These are phyloP conservation scores for Moesziomyces sp. DNA, from an alignment of 1,284 basidiomycete species.

Conservation along the genomic window DNA sequence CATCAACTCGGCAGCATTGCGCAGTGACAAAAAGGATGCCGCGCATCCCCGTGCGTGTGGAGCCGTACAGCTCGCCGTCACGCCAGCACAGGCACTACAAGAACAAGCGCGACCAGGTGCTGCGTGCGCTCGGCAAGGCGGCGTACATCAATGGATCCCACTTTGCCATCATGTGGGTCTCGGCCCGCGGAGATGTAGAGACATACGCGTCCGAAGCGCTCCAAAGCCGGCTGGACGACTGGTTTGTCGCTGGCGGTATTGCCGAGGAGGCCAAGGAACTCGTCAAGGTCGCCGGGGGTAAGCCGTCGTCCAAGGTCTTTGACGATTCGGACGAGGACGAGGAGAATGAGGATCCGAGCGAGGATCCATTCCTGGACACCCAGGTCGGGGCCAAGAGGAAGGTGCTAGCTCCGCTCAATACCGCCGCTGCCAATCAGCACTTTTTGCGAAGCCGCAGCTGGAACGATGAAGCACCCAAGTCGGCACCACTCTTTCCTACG, in stretches of 20 bases:
- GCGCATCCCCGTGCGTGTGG: constrained; percentile 71
- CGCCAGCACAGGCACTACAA: constrained; percentile 72
- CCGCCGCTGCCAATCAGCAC: constrained; percentile 39
- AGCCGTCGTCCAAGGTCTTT: constrained; percentile 6
- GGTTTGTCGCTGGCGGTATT: constrained; percentile 62
- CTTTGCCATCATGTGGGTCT: constrained; percentile 72
- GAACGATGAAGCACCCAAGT: constrained; percentile 29
- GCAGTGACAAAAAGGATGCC: constrained; percentile 67
- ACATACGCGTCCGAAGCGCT: constrained; percentile 71
- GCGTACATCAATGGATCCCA: constrained; percentile 71
- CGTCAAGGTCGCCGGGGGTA: constrained; percentile 20
- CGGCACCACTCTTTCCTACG: constrained; percentile 43
- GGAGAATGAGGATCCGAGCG: constrained; percentile 8
- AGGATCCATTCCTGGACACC: constrained; percentile 9
- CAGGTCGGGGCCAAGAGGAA: background rate
- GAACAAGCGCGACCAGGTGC: constrained; percentile 72
- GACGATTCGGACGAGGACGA: constrained; percentile 28
- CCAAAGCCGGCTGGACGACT: constrained; percentile 56
- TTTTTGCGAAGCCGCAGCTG: constrained; percentile 23
- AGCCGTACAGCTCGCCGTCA: constrained; percentile 71
- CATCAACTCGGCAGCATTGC: background rate
- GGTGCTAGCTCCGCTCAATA: constrained; percentile 44
- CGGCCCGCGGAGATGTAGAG: constrained; percentile 72
- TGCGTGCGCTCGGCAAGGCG: constrained; percentile 70
- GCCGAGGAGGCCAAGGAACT: constrained; percentile 56